Base-by-base conservation (phyloP, 306 rosid species). In the Fagus crenata region DNA sequence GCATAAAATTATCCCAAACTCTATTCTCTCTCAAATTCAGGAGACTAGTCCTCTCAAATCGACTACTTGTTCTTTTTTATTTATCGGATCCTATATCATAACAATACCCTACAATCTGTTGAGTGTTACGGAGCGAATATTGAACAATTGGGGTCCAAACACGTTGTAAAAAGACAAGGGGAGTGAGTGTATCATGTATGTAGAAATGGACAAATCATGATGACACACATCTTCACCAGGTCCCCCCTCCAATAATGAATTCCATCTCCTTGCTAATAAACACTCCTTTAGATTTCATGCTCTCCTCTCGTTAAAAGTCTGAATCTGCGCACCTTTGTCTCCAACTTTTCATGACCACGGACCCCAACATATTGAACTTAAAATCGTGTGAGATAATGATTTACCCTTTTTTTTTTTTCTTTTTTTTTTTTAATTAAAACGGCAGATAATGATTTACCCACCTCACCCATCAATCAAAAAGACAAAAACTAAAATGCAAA, bases 231-330 rank as follows among this genome's bases (percentile, higher is more conserved):
- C 36, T 59, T 22, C 43, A 2, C 12, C 22, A 3, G 40, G 41
- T 43, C 71, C 71, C 71, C 49, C 31, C 71, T 37, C 28, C 49
- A 67, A 67, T 67, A 67, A 67, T 67, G 51, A 67, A 65, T 13
- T 6, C 46, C 49, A 37, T 28, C 70, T 14, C 28, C 70, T 64
- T 64, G 28, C 31, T 64, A 64, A 64, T 36, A 13, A 37, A 15
- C 49, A 36, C 31, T 15, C 6, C 8, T 9, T 33, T 7, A 37
- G 6, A 37, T 7, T 17, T n/a, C 32, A 6, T 4, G 42, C 69
- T n/a, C 1, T 2, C 6, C 67, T 2, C 3, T 56, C 4, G 28
- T 58, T 28, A 31, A 59, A 46, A 59, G 65, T 12, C 37, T 59
- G 33, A 2, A 4, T 59, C 65, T 31, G 35, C 65, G 35, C 65